These are phyloP conservation scores for Medicago ruthenica DNA, from an alignment of 306 rosid species.

Conservation along the genomic window DNA sequence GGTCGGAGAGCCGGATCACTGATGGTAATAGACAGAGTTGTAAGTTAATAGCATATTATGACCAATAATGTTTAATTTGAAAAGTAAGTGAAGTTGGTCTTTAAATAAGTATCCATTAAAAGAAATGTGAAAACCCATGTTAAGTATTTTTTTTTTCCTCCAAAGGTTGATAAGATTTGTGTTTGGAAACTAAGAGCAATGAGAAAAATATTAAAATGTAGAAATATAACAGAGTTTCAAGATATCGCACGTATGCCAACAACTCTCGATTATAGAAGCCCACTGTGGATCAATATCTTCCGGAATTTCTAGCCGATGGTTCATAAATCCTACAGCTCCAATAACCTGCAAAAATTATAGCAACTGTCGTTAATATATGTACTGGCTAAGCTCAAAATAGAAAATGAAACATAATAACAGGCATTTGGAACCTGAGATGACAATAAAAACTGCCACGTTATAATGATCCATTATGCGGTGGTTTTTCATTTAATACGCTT, in stretches of 20 bases:
- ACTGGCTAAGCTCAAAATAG: constrained; percentile 3
- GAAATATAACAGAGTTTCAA: constrained; percentile 16
- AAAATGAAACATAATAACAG: constrained; percentile 4
- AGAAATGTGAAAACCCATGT: neutral
- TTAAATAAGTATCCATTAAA: neutral
- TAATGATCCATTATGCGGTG: neutral
- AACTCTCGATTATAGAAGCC: constrained; percentile 87
- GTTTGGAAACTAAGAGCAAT: constrained; percentile 13
- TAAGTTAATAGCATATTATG: constrained; percentile 31
- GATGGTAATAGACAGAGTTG: constrained; percentile 41
- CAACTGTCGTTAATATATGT: constrained; percentile 50
- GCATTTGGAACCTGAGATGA: neutral
- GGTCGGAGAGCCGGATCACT: constrained; percentile 87
- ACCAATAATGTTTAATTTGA: constrained; percentile 2
- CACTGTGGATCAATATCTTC: constrained; percentile 84
- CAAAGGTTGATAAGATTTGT: constrained; percentile 18
- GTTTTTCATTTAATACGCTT: too few relatives aligned
- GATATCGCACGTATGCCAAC: constrained; percentile 80
- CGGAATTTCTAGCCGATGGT: constrained; percentile 94
- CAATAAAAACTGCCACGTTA: neutral
- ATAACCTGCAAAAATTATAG: constrained; percentile 74
- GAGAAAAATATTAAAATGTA: constrained; percentile 15
- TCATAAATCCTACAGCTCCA: constrained; percentile 98
- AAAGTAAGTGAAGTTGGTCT: constrained; percentile 1
- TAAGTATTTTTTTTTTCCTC: neutral